phyloP scores from a whole-genome alignment of 495 filamentous ascomycete species.

The Penicillium cinerascens region DNA sequence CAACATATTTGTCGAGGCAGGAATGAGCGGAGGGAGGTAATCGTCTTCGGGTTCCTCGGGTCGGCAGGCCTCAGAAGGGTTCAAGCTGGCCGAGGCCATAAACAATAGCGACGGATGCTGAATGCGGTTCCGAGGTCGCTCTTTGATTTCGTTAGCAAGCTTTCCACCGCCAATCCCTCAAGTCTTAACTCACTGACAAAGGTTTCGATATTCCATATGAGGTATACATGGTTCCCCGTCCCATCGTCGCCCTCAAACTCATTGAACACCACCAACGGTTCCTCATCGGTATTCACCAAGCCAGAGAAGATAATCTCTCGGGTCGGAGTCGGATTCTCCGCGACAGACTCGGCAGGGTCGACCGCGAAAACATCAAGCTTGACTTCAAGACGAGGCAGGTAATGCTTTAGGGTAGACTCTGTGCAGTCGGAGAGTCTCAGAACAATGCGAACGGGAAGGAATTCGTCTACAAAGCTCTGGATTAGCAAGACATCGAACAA shows the following conservation, averaged over 20 bases:
- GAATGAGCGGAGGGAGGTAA: constrained; percentile 72
- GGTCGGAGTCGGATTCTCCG: constrained; percentile 45
- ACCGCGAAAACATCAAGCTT: constrained; percentile 69
- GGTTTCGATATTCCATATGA: constrained; percentile 79
- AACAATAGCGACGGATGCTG: constrained; percentile 77
- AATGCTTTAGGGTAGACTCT: constrained; percentile 54
- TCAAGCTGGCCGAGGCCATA: constrained; percentile 66
- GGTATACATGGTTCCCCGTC: constrained; percentile 57
- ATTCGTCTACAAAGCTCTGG: constrained; percentile 66
- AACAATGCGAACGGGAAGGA: constrained; percentile 66
- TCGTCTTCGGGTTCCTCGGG: constrained; percentile 55
- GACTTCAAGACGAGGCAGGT: constrained; percentile 61
- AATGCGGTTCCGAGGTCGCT: constrained; percentile 72
- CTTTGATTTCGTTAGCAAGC: constrained; percentile 25
- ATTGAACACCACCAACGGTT: constrained; percentile 60
- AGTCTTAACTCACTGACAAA: constrained; percentile 53
- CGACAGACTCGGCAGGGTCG: constrained; percentile 49
- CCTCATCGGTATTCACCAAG: constrained; percentile 52
- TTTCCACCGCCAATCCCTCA: not conserved
- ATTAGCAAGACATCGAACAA: constrained; percentile 46
- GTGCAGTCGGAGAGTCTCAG: constrained; percentile 64
- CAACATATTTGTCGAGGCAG: constrained; percentile 76
- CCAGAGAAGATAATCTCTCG: constrained; percentile 66
- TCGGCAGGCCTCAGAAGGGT: constrained; percentile 50
- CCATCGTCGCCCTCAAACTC: constrained; percentile 52